A percentile compares a stretch with the other conserved stretches of the same genome.
phyloP scores from a whole-genome alignment of 345 rosid species.

The thale cress (Arabidopsis thaliana) region TAIR10.1 NC_003071.7:11259001-11259500 shows the following conservation, averaged over 20 bases:
- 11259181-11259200: neutral
- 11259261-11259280: slow-evolving; percentile 1
- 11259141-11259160: too few relatives aligned
- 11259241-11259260: neutral
- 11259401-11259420: slow-evolving; percentile 24
- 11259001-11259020: neutral
- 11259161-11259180: too few relatives aligned
- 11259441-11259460: slow-evolving; percentile 40
- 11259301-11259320: slow-evolving; percentile 35
- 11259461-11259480: slow-evolving; percentile 46
- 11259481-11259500: slow-evolving; percentile 53
- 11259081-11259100: too few relatives aligned
- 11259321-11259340: slow-evolving; percentile 62
- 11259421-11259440: slow-evolving; percentile 17
- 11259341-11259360: slow-evolving; percentile 67
- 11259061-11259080: too few relatives aligned
- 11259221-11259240: slow-evolving; percentile 1
- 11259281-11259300: neutral
- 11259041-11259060: too few relatives aligned
- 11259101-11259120: too few relatives aligned
- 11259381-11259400: slow-evolving; percentile 52
- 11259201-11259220: slow-evolving; percentile 1
- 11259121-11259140: too few relatives aligned
- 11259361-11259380: slow-evolving; percentile 46
- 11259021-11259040: neutral